Evolutionary conservation across 305 asterid species (phyloP), one percentile per base, ranked within the genome.

Genomic region (Caryopteris hybrid): DNA sequence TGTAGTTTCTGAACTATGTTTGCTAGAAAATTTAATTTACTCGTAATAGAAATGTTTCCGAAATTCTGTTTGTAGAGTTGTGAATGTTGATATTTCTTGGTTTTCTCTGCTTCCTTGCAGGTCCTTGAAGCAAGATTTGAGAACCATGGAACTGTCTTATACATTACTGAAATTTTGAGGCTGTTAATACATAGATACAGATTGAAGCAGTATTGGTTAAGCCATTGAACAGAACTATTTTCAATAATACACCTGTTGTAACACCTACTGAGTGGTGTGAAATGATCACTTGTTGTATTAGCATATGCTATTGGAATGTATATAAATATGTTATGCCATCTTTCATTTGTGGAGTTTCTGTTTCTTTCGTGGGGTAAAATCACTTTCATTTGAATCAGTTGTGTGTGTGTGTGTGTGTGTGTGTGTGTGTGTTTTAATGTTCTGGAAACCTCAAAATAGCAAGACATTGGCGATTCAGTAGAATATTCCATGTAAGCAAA

Each of bases 51-150:
- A 8, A 14, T 18, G 29, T 22, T 50, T 58, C n/a, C 41, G 42
- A 51, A 43, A 55, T 38, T 17, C 13, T 20, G 13, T 11, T 14
- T 21, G 36, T 21, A n/a, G 18, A 20, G 16, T 20, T 31, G 22
- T 68, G 16, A 1, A 50, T 47, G 33, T 51, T 51, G 38, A 10
- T 52, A 23, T 6, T 12, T 43, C 18, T 4, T 34, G 12, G 2
- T 11, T 33, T 38, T 39, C 22, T 68, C 41, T 64, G 41, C 70
- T 68, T 31, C 51, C 52, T 9, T 72, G 69, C 73, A 76, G 82
- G 63, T 73, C 36, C 67, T 69, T 63, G 73, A 50, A 68, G 48
- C 72, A 67, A 59, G 50, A 57, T 69, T 21, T 42, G 50, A 74
- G 64, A 69, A 45, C 47, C 23, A 53, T 64, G 64, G 64, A 69